These are phyloP conservation scores for Mimosa bimucronata DNA, from an alignment of 306 rosid species.

Conservation along the genomic window DNA sequence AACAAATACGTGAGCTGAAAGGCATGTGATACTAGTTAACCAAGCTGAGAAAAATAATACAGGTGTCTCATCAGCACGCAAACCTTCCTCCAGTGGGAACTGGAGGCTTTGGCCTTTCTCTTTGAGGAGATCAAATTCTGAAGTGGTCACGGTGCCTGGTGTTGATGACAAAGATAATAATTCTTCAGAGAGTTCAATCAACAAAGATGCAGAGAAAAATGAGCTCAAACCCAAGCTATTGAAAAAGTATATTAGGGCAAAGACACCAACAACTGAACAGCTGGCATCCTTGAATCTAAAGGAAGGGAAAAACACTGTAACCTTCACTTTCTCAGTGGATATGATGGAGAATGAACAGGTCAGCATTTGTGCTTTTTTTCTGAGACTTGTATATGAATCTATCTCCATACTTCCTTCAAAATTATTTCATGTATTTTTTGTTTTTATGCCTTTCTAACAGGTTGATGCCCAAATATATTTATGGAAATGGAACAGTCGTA, in stretches of 20 bases:
- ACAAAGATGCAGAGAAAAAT: slow-evolving; percentile 38
- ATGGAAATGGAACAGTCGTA: slow-evolving; percentile 91
- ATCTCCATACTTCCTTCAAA: slow-evolving; percentile 13
- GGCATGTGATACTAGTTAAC: slow-evolving; percentile 46
- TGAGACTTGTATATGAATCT: slow-evolving; percentile 18
- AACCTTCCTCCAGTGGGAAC: slow-evolving; percentile 53
- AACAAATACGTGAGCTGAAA: slow-evolving; percentile 39
- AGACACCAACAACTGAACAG: slow-evolving; percentile 84
- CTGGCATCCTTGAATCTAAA: slow-evolving; percentile 83
- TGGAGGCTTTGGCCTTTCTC: slow-evolving; percentile 92
- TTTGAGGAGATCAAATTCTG: slow-evolving; percentile 54
- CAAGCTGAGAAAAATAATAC: slow-evolving; percentile 52
- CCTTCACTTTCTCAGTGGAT: slow-evolving; percentile 81
- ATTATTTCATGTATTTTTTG: slow-evolving; percentile 21
- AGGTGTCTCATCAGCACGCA: slow-evolving; percentile 60
- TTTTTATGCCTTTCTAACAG: slow-evolving; percentile 51
- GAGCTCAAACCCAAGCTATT: slow-evolving; percentile 40
- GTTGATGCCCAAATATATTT: slow-evolving; percentile 84
- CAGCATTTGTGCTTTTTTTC: slow-evolving; percentile 30
- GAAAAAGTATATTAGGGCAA: slow-evolving; percentile 56
- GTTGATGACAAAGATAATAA: slow-evolving; percentile 42
- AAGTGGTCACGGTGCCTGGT: slow-evolving; percentile 44
- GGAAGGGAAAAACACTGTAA: slow-evolving; percentile 82
- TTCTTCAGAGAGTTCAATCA: slow-evolving; percentile 48
- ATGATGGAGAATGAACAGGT: slow-evolving; percentile 85